phyloP scores from a whole-genome alignment of 352 stramenopile genomes.

The Phytopythium cucurbitacearum region DNA sequence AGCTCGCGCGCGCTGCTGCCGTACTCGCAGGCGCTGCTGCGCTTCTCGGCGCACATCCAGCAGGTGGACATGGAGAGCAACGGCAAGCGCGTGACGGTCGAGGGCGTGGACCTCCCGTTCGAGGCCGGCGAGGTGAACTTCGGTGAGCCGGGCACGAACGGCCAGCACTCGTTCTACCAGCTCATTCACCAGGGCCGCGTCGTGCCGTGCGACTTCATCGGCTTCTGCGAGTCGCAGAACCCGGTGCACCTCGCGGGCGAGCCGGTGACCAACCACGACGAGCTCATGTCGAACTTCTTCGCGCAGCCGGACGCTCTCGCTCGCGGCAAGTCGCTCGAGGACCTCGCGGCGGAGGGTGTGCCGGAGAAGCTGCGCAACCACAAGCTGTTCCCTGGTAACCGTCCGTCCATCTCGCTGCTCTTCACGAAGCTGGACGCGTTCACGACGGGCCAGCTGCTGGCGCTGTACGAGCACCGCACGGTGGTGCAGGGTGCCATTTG shows the following conservation, averaged over 20 bases:
- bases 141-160: slow-evolving; percentile 97
- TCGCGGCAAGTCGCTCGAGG: slow-evolving; percentile 93
- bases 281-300: slow-evolving; percentile 99
- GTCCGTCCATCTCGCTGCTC: slow-evolving; percentile 95
- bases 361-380: slow-evolving; percentile 91
- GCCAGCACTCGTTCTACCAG: slow-evolving; percentile 99
- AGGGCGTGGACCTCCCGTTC: slow-evolving; percentile 93
- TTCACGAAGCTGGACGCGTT: slow-evolving; percentile 96
- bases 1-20: slow-evolving; percentile 88
- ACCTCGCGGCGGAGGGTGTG: slow-evolving; percentile 92
- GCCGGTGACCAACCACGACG: slow-evolving; percentile 96
- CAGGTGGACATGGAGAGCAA: slow-evolving; percentile 99
- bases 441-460: slow-evolving; percentile 93
- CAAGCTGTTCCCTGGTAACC: slow-evolving; percentile 97
- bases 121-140: slow-evolving; percentile 96
- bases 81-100: slow-evolving; percentile 95
- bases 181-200: slow-evolving; percentile 98
- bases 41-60: slow-evolving; percentile 97
- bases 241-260: slow-evolving; percentile 71
- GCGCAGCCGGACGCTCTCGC: slow-evolving; percentile 98
- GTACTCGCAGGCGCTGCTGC: slow-evolving; percentile 92
- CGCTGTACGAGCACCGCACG: slow-evolving; percentile 98
- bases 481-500: slow-evolving; percentile 97
- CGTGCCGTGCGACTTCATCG: slow-evolving; percentile 98
- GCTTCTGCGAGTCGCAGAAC: slow-evolving; percentile 95